Evolutionary conservation across 192 early-diverging fungal genomes (phyloP), one percentile per base, ranked within the genome.

Genomic region (Endogone sp.): DNA sequence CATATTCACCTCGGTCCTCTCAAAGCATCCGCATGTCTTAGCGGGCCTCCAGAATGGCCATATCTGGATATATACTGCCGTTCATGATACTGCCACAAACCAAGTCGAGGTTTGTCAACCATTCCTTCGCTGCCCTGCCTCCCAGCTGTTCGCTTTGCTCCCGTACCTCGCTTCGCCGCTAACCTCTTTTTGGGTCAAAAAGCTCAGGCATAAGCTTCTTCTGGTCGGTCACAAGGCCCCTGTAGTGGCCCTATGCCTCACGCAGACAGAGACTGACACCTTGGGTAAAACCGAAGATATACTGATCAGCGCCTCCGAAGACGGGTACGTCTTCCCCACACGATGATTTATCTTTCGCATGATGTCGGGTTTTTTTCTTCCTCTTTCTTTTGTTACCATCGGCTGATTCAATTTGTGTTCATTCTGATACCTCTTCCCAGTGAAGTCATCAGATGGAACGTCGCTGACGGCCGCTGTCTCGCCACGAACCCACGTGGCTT

Each of bases 281-380:
- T 70, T 74, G 26, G 70, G 74, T 22, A 66, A 71, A 22, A 64
- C 65, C 54, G 78, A 85, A 31, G 78, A 82, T 78, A 73, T 82
- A 25, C 37, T 87, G 13, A 79, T 85, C 16, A 87, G 84, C 49
- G 84, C 82, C 2, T 82, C 82, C 1, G 79, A 85, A 49, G 82
- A 84, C 55, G 86, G 86, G 86, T 87, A 78, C 73, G 32, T 6
- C 10, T 56, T 49, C 44, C 49, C 44, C 11, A 23, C 49, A 64
- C 49, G 55, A 22, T 63, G n/a, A n/a, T n/a, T n/a, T n/a, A n/a
- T n/a, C n/a, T n/a, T n/a, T n/a, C n/a, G n/a, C n/a, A n/a, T n/a
- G n/a, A n/a, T n/a, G n/a, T n/a, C n/a, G n/a, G n/a, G n/a, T n/a
- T n/a, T n/a, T n/a, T n/a, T n/a, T n/a, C n/a, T n/a, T n/a, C n/a